phyloP scores from a whole-genome alignment of 75 land plant species.

The Sequoia sempervirens region DNA sequence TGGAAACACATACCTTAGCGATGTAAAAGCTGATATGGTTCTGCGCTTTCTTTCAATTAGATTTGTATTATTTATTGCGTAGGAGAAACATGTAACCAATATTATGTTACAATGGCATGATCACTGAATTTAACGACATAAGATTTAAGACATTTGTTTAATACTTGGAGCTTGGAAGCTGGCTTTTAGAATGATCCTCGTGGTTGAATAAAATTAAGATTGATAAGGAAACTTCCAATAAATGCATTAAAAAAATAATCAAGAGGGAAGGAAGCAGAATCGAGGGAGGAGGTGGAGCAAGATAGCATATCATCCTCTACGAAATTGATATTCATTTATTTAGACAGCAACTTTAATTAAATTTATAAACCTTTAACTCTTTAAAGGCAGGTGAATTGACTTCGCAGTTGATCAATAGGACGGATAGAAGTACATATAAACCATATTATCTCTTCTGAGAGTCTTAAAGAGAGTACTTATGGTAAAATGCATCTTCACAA shows the following conservation, averaged over 20 bases:
- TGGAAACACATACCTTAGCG: too few relatives aligned
- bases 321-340: background rate
- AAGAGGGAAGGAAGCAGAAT: background rate
- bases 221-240: background rate
- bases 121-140: too few relatives aligned
- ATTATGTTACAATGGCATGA: too few relatives aligned
- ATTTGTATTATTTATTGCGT: too few relatives aligned
- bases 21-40: too few relatives aligned
- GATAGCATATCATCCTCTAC: background rate
- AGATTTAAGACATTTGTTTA: background rate
- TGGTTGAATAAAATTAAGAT: background rate
- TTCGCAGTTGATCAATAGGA: background rate
- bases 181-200: background rate
- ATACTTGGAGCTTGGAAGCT: background rate
- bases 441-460: too few relatives aligned
- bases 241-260: background rate
- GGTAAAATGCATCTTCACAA: background rate
- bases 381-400: background rate
- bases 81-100: too few relatives aligned
- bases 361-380: background rate
- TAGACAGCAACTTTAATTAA: background rate
- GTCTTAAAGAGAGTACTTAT: too few relatives aligned
- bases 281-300: background rate
- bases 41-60: too few relatives aligned
- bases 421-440: background rate